Conservation (phyloP, 805 yeast species). For the Suhomyces vadensis region DNA sequence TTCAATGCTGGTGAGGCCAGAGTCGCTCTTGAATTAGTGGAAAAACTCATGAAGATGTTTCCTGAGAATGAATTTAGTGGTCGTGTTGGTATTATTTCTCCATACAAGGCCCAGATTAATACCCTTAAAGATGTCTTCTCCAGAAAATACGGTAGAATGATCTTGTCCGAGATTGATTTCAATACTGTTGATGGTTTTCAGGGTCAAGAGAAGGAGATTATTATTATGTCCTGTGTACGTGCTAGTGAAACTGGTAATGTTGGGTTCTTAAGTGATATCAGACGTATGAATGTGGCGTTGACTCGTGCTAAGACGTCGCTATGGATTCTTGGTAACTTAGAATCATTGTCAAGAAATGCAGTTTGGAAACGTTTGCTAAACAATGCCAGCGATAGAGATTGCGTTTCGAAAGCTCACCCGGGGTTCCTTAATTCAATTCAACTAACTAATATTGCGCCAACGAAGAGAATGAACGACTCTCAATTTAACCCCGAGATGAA, state of each 20-base stretch:
- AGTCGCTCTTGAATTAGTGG: slow-evolving; percentile 66
- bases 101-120: slow-evolving; percentile 85
- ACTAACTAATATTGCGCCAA: not conserved
- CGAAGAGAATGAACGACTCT: not conserved
- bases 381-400: slow-evolving; percentile 59
- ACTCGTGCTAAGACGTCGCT: slow-evolving; percentile 91
- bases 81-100: slow-evolving; percentile 87
- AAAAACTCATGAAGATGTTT: slow-evolving; percentile 48
- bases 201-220: slow-evolving; percentile 92
- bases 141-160: slow-evolving; percentile 59
- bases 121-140: slow-evolving; percentile 58
- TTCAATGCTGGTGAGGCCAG: slow-evolving; percentile 71
- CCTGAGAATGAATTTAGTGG: slow-evolving; percentile 62
- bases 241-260: slow-evolving; percentile 69
- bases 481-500: not conserved
- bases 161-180: slow-evolving; percentile 72
- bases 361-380: slow-evolving; percentile 73
- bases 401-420: slow-evolving; percentile 32
- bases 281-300: slow-evolving; percentile 96
- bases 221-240: slow-evolving; percentile 93
- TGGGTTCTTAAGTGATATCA: slow-evolving; percentile 85
- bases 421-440: slow-evolving; percentile 30
- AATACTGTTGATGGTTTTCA: slow-evolving; percentile 98
- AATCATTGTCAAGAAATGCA: slow-evolving; percentile 61
- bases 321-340: slow-evolving; percentile 85